Percentiles rank a stretch among this genome's conserved stretches.
These are phyloP conservation scores for Dichomitus squalens DNA, from an alignment of 1,284 basidiomycete species.

Conservation along the genomic window DNA sequence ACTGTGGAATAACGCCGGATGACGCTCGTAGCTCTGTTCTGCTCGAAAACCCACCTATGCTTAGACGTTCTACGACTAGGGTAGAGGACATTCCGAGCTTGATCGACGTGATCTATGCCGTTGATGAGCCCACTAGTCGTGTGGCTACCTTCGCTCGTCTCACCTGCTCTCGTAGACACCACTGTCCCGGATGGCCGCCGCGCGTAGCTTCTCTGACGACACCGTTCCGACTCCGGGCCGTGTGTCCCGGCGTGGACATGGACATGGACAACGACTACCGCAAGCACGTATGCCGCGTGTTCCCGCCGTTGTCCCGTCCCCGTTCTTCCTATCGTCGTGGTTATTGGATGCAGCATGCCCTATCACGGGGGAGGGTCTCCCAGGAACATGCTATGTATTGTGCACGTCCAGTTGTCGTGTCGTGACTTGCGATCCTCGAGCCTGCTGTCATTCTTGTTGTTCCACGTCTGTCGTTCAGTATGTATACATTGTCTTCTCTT, in stretches of 20 bases:
- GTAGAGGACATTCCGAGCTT: background rate
- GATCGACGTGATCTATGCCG: background rate
- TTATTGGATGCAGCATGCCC: background rate
- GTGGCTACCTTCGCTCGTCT: background rate
- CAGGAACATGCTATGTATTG: constrained; percentile 1
- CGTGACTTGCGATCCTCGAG: background rate
- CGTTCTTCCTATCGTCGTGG: background rate
- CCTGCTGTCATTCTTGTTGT: background rate
- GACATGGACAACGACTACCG: background rate
- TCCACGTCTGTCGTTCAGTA: background rate
- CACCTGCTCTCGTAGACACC: background rate
- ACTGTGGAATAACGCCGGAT: constrained; percentile 27
- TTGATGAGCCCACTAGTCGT: background rate
- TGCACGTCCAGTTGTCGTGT: background rate
- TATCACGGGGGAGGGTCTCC: background rate
- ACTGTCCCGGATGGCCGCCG: background rate
- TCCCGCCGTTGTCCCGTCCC: background rate
- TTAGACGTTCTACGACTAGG: constrained; percentile 1
- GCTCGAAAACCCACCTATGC: background rate
- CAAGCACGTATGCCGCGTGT: background rate
- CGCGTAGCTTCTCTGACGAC: background rate
- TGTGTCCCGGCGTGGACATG: background rate
- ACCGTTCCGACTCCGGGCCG: background rate
- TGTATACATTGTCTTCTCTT: background rate
- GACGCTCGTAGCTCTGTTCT: background rate